Conservation (phyloP, 1,284 basidiomycete species). For the Ceratobasidium sp. region DNA sequence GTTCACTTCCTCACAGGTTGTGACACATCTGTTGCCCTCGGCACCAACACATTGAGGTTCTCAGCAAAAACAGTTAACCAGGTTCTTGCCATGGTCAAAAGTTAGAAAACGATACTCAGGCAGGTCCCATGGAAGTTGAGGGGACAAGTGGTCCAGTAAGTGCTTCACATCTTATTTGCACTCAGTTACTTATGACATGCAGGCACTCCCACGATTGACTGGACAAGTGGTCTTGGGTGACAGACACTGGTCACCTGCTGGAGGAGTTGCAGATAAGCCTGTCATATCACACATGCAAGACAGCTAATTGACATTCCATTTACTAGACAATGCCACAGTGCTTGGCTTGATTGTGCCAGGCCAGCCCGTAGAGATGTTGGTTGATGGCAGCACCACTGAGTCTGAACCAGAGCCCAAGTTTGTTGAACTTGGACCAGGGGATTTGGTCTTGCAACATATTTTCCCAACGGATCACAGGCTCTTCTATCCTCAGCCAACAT, state of each 20-base stretch:
- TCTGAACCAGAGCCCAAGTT: neutral
- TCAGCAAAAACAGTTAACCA: neutral
- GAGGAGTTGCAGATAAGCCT: neutral
- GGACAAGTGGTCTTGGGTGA: neutral
- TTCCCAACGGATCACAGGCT: neutral
- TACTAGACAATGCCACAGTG: no score
- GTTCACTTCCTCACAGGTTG: no score
- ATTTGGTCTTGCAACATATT: slow-evolving; percentile 7
- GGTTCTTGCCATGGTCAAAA: neutral
- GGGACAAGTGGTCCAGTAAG: slow-evolving; percentile 2
- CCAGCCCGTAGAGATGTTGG: neutral
- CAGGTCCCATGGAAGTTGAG: slow-evolving; percentile 27
- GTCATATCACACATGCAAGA: neutral
- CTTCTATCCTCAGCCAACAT: neutral
- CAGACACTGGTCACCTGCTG: neutral
- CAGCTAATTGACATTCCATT: no score
- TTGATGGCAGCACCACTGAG: neutral
- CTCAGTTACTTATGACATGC: neutral
- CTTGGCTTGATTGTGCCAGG: neutral
- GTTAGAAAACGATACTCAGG: neutral
- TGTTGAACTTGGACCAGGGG: slow-evolving; percentile 18
- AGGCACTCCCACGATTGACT: neutral
- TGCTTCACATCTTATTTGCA: neutral
- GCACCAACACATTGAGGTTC: neutral
- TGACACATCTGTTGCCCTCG: slow-evolving; percentile 2